These are phyloP conservation scores for Ustilago hordei DNA, from an alignment of 1,284 basidiomycete genomes.

Conservation along the genomic window DNA sequence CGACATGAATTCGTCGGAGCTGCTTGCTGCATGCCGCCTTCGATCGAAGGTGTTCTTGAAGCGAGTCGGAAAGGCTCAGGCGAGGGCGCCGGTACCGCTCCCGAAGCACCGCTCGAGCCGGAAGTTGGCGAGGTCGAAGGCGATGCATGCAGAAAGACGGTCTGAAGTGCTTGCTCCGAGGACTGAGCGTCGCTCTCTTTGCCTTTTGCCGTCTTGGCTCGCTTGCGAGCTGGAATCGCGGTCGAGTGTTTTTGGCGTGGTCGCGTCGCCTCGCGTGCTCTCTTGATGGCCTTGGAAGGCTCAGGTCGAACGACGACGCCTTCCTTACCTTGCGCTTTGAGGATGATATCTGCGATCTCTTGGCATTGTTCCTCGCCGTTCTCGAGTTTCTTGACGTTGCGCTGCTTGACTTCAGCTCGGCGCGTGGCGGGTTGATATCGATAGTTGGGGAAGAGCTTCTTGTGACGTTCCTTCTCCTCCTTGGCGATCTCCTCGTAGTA, in stretches of 20 bases:
- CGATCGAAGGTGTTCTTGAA: constrained; percentile 15
- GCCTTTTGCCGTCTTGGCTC: constrained; percentile 3
- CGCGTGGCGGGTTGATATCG: constrained; percentile 58
- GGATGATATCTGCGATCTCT: constrained; percentile 61
- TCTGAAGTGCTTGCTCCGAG: constrained; percentile 23
- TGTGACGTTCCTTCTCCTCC: constrained; percentile 61
- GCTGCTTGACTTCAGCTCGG: constrained; percentile 33
- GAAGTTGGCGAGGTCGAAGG: constrained; percentile 21
- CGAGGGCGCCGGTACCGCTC: constrained; percentile 5
- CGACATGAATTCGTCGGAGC: neutral
- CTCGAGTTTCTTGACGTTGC: constrained; percentile 54
- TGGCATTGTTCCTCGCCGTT: constrained; percentile 61
- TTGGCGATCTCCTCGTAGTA: constrained; percentile 57
- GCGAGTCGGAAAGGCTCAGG: constrained; percentile 23
- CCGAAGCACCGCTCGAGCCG: neutral
- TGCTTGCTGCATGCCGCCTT: neutral
- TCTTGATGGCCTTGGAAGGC: constrained; percentile 18
- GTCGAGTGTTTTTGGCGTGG: neutral
- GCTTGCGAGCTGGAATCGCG: constrained; percentile 12
- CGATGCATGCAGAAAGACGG: constrained; percentile 37
- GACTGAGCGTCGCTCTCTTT: neutral
- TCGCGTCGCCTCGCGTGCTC: constrained; percentile 33
- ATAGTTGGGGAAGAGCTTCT: constrained; percentile 59
- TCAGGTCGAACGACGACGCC: constrained; percentile 37
- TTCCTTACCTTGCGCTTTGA: constrained; percentile 55